Percentiles rank a stretch among this genome's conserved stretches.
Evolutionary conservation across 768 basidiomycete genomes (phyloP).

Genomic region (Xanthoconium purpureum): DNA sequence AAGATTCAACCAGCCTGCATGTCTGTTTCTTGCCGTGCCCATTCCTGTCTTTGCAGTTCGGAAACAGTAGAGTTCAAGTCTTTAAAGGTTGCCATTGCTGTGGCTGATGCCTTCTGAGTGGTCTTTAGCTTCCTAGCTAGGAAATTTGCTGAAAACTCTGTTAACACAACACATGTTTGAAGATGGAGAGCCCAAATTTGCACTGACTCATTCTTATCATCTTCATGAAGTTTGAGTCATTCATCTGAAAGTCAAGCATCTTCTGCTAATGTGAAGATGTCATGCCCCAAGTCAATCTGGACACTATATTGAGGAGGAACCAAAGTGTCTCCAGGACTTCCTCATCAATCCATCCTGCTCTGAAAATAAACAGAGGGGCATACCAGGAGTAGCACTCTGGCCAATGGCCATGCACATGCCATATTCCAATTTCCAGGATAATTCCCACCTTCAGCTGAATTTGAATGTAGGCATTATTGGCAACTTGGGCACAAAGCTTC

Average conservation of each 20-base stretch:
- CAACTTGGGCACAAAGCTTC: neutral
- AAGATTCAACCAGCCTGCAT: no score
- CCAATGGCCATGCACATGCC: constrained; percentile 27
- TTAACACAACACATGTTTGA: no score
- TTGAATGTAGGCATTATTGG: neutral
- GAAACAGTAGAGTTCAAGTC: no score
- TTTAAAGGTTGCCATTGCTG: no score
- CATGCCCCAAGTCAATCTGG: neutral
- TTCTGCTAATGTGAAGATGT: neutral
- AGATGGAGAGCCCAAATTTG: no score
- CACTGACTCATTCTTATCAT: neutral
- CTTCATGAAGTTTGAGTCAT: constrained; percentile 6
- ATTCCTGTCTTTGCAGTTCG: no score
- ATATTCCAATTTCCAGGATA: constrained; percentile 19
- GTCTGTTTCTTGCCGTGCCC: no score
- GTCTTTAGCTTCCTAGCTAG: no score
- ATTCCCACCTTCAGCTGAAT: neutral
- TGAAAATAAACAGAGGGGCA: neutral
- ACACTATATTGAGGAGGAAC: neutral
- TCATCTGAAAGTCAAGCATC: constrained; percentile 6
- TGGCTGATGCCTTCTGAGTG: no score
- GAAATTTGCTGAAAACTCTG: no score
- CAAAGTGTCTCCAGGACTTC: constrained; percentile 10
- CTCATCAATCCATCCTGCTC: neutral
- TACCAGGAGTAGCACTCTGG: constrained; percentile 18